phyloP scores from a whole-genome alignment of 2,329 filamentous ascomycete species.

The Coniochaeta sp. region DNA sequence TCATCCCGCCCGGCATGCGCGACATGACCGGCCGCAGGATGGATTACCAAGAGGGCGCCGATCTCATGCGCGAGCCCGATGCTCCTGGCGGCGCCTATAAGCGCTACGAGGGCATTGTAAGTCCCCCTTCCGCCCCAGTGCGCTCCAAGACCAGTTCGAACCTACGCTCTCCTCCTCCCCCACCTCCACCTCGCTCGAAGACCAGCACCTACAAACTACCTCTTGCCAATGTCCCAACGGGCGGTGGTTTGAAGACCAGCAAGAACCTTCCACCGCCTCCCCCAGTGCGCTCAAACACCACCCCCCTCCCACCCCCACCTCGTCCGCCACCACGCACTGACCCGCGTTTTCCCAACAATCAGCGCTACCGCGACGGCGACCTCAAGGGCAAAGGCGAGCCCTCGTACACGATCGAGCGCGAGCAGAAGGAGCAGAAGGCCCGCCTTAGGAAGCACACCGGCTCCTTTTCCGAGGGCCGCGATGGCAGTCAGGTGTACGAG shows the following conservation, averaged over 20 bases:
- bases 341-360: conserved; percentile 5
- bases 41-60: conserved; percentile 77
- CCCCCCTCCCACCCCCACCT: too few species aligned
- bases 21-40: conserved; percentile 66
- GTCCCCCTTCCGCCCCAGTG: too few species aligned
- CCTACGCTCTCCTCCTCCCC: too few species aligned
- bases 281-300: background rate
- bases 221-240: too few species aligned
- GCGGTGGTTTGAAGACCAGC: too few species aligned
- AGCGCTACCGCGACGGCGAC: conserved; percentile 68
- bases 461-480: conserved; percentile 16
- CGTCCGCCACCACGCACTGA: too few species aligned
- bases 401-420: conserved; percentile 58
- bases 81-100: conserved; percentile 68
- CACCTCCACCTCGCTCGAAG: too few species aligned
- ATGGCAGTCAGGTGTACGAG: conserved; percentile 33
- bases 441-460: conserved; percentile 19
- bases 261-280: background rate
- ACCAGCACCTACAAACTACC: too few species aligned
- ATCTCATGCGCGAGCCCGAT: conserved; percentile 71
- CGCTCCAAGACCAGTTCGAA: too few species aligned
- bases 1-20: conserved; percentile 63
- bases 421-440: conserved; percentile 52
- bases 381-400: conserved; percentile 80
- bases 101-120: conserved; percentile 66